phyloP scores from a whole-genome alignment of 2,329 filamentous ascomycete genomes.

The Paramyrothecium sp. region DNA sequence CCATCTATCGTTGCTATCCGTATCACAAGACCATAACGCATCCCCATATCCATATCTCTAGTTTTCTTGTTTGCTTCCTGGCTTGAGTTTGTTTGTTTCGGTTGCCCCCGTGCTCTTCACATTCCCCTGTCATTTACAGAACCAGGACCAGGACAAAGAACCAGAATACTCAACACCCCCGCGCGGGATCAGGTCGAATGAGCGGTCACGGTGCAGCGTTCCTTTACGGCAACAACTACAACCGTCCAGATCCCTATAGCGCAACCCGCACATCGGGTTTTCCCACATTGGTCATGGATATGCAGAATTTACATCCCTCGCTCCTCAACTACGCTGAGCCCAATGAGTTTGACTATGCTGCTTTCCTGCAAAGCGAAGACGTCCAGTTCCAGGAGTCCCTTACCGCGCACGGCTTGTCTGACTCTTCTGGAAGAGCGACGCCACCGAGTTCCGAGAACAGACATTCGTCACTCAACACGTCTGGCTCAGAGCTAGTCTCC shows the following conservation, averaged over 20 bases:
- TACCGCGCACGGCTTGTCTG: conserved; percentile 15
- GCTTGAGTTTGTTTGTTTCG: too few relatives aligned
- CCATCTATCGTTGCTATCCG: neutral
- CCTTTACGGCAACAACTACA: neutral
- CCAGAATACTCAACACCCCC: too few relatives aligned
- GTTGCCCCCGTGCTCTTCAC: too few relatives aligned
- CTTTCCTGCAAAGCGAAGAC: conserved; percentile 31
- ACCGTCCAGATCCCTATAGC: too few relatives aligned
- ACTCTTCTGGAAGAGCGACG: conserved; percentile 27
- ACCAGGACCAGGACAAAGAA: too few relatives aligned
- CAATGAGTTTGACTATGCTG: conserved; percentile 36
- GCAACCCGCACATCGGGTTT: neutral
- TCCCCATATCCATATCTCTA: too few relatives aligned
- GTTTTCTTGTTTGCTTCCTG: too few relatives aligned
- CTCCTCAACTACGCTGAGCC: conserved; percentile 27
- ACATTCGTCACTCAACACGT: conserved; percentile 15
- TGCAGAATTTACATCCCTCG: conserved; percentile 21
- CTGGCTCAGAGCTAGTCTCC: conserved; percentile 12
- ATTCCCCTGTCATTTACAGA: too few relatives aligned
- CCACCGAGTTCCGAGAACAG: conserved; percentile 24
- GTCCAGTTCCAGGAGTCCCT: conserved; percentile 17
- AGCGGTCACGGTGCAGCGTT: neutral
- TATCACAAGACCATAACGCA: too few relatives aligned
- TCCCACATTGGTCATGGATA: conserved; percentile 21
- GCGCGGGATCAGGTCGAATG: too few relatives aligned